Evolutionary conservation across 495 filamentous ascomycete genomes (phyloP).

Genomic region (Haplographium delicatum): DNA sequence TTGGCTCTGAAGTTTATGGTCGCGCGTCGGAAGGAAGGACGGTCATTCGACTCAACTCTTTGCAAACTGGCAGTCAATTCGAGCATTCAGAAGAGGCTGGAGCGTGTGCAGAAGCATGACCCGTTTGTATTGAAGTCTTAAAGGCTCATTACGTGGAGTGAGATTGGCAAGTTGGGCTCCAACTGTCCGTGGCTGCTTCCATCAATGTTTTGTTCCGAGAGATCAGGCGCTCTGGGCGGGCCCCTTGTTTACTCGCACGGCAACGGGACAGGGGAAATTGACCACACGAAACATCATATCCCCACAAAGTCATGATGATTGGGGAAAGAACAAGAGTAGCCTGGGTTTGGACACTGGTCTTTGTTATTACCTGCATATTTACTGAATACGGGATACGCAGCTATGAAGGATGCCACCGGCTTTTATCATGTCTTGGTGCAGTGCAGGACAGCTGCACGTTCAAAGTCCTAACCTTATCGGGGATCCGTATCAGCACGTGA

Average conservation of each 20-base stretch:
- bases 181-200: not conserved
- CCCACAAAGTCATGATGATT: conserved; percentile 1
- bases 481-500: conserved; percentile 2
- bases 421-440: no score
- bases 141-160: not conserved
- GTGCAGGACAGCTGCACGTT: no score
- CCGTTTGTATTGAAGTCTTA: not conserved
- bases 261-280: no score
- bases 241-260: not conserved
- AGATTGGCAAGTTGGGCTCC: not conserved
- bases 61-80: conserved; percentile 3
- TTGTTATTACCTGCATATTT: no score
- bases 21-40: not conserved
- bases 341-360: no score
- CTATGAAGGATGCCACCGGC: no score
- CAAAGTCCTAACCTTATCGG: not conserved
- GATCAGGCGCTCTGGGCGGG: conserved; percentile 1
- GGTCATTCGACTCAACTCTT: conserved; percentile 13
- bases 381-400: no score
- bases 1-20: conserved; percentile 11
- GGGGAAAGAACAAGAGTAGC: not conserved
- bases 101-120: conserved; percentile 6
- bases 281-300: not conserved
- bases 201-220: not conserved
- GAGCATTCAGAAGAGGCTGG: not conserved